Conservation (phyloP, 1,139 yeast species). For the Hansenula sp. region DNA sequence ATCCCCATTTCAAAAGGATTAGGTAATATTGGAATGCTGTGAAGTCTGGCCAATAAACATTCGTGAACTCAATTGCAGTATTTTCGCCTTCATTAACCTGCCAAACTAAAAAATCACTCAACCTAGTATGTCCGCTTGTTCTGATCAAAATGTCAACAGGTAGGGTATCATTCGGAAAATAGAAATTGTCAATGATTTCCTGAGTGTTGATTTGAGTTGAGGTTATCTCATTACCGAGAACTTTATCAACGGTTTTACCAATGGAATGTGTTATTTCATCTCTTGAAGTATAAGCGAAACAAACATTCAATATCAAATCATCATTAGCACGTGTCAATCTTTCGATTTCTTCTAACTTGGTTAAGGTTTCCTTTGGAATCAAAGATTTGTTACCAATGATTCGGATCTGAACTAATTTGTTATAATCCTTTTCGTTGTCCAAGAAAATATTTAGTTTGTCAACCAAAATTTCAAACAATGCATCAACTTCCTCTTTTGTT, state of each 20-base stretch:
- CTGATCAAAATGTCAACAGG: conserved; percentile 78
- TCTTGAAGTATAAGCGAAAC: conserved; percentile 93
- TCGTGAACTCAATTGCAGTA: conserved; percentile 70
- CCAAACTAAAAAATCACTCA: conserved; percentile 91
- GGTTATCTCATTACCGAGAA: conserved; percentile 10
- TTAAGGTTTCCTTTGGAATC: conserved; percentile 64
- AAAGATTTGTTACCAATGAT: conserved; percentile 69
- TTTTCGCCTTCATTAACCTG: conserved; percentile 56
- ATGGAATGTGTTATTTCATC: conserved; percentile 82
- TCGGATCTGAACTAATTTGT: conserved; percentile 40
- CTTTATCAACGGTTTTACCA: conserved; percentile 36
- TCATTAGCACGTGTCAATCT: conserved; percentile 52
- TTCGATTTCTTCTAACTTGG: conserved; percentile 59
- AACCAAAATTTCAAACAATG: conserved; percentile 77
- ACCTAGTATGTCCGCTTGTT: conserved; percentile 80
- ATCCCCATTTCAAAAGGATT: conserved; percentile 53
- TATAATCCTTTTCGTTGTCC: conserved; percentile 9
- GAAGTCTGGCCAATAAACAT: conserved; percentile 87
- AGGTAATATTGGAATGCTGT: conserved; percentile 44
- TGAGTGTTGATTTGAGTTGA: conserved; percentile 37
- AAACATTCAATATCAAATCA: conserved; percentile 60
- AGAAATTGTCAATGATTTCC: conserved; percentile 48
- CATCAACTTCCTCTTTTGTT: conserved; percentile 71
- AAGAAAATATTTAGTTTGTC: conserved; percentile 43
- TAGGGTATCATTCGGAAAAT: conserved; percentile 56